These are phyloP conservation scores for Oenanthe sinensis DNA, from an alignment of 129 eudicot species.

Conservation along the genomic window DNA sequence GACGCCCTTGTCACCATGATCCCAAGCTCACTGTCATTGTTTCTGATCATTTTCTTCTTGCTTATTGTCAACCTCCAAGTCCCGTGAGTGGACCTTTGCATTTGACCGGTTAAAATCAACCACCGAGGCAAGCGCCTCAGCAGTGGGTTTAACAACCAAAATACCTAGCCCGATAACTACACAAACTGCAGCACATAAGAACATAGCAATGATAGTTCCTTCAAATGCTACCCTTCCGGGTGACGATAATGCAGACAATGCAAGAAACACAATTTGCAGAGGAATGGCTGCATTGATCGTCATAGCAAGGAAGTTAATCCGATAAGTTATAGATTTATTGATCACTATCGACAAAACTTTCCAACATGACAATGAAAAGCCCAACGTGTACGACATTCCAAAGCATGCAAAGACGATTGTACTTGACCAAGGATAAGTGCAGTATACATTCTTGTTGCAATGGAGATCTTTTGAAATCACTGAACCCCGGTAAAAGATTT, in stretches of 20 bases:
- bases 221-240: constrained; percentile 20
- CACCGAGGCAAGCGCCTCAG: constrained; percentile 42
- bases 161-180: constrained; percentile 37
- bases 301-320: constrained; percentile 34
- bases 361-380: constrained; percentile 45
- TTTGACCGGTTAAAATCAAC: constrained; percentile 18
- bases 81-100: background rate
- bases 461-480: constrained; percentile 16
- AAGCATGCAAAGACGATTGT: constrained; percentile 36
- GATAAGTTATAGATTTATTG: constrained; percentile 35
- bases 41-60: background rate
- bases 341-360: constrained; percentile 48
- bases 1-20: constrained; percentile 1
- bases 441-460: constrained; percentile 25
- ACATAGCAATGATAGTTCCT: constrained; percentile 21
- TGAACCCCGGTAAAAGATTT: constrained; percentile 23
- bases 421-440: constrained; percentile 51
- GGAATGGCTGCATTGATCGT: constrained; percentile 35
- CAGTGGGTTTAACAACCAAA: constrained; percentile 51
- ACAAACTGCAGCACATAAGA: constrained; percentile 26
- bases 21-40: constrained; percentile 8
- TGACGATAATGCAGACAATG: constrained; percentile 30
- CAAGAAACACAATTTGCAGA: constrained; percentile 31
- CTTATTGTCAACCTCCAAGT: background rate
- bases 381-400: constrained; percentile 32